Conservation (phyloP, 116 monocot genomes). For the Cymodocea nodosa region DNA sequence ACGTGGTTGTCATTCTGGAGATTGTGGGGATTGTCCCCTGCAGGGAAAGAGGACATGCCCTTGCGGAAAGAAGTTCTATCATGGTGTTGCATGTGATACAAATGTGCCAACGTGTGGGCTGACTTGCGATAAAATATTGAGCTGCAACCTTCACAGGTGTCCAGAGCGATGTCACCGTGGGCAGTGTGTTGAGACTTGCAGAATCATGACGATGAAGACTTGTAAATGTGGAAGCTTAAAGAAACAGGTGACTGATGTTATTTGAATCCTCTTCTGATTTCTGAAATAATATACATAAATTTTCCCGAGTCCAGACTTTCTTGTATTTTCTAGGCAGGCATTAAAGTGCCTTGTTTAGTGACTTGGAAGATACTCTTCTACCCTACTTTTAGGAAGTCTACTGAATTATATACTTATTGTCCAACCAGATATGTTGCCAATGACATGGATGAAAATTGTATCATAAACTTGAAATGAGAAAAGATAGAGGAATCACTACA, state of each 20-base stretch:
- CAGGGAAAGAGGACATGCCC: constrained; percentile 79
- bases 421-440: too few relatives aligned
- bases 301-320: too few relatives aligned
- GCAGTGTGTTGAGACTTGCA: constrained; percentile 60
- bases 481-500: too few relatives aligned
- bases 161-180: constrained; percentile 85
- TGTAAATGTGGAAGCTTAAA: constrained; percentile 81
- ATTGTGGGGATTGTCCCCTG: constrained; percentile 63
- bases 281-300: too few relatives aligned
- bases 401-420: too few relatives aligned
- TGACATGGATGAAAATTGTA: too few relatives aligned
- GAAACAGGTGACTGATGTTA: constrained; percentile 55
- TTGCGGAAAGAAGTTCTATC: constrained; percentile 71
- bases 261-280: too few relatives aligned
- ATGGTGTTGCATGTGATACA: constrained; percentile 45
- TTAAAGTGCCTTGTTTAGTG: not conserved
- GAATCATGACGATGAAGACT: constrained; percentile 44
- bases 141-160: constrained; percentile 60
- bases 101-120: constrained; percentile 63
- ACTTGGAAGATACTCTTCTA: not conserved
- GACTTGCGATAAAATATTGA: constrained; percentile 67
- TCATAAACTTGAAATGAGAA: too few relatives aligned
- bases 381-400: too few relatives aligned
- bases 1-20: constrained; percentile 67
- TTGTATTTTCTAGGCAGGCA: not conserved